Base-by-base conservation (phyloP, 495 filamentous ascomycete genomes). In the Aspergillus egyptiacus region DNA sequence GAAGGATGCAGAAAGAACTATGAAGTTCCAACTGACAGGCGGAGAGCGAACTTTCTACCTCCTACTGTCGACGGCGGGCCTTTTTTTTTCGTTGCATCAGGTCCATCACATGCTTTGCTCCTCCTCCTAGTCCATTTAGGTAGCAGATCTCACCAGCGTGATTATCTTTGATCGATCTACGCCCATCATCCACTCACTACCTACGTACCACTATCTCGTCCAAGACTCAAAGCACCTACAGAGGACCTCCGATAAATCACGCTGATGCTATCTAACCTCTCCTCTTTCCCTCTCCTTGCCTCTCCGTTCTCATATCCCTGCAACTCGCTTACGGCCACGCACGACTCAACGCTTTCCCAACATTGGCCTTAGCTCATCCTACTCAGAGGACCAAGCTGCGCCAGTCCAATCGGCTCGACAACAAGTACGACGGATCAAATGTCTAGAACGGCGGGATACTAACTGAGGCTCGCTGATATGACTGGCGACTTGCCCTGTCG, bases 21-120 rank as follows among this genome's bases (percentile, higher is more conserved):
- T 18, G 40, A 7, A n/a, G n/a, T n/a, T n/a, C n/a, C n/a, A n/a
- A n/a, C 34, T 27, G 8, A 27, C 5, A 27, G 24, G 4, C 24
- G 24, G 8, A 27, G 42, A 25, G n/a, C 32, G 5, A 27, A 22
- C 4, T 46, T 27, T n/a, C n/a, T n/a, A n/a, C 19, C 28, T 34
- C 14, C 18, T 45, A 37, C 61, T 64, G 56, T 64, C 57, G 55
- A 41, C 46, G 35, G 46, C 46, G 52, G 52, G 23, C 41, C 11
- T 22, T 44, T 33, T 54, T 53, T 49, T 43, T n/a, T n/a, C n/a
- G n/a, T n/a, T n/a, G n/a, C n/a, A n/a, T n/a, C 37, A 50, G 46
- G 52, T 46, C 41, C 43, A 39, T 54, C 51, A 54, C 51, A 54
- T 54, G 45, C 46, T 19, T 27, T 6, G 24, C 46, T 18, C n/a